Evolutionary conservation across 306 rosid genomes (phyloP).

Genomic region (Corylus americana): DNA sequence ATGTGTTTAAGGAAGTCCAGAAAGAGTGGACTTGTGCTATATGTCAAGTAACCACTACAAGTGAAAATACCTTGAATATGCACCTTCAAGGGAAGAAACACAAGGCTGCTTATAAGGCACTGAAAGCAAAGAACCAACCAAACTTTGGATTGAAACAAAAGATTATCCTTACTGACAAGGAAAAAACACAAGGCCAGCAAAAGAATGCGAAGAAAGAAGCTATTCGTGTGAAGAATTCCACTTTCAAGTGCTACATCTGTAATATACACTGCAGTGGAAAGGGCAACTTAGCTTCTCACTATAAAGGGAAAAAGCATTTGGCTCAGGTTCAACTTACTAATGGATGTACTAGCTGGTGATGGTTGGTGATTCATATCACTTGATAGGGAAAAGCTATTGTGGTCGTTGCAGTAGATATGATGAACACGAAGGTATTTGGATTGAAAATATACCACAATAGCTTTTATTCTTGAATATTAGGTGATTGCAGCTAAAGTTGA

Average conservation of each 20-base stretch:
- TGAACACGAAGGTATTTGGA: too few relatives aligned
- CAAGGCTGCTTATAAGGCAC: not conserved
- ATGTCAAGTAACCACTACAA: constrained; percentile 28
- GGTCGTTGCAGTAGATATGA: too few relatives aligned
- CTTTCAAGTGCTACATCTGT: constrained; percentile 36
- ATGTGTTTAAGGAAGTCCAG: constrained; percentile 28
- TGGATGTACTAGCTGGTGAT: too few relatives aligned
- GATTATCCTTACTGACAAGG: too few relatives aligned
- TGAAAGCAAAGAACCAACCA: too few relatives aligned
- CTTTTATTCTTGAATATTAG: too few relatives aligned
- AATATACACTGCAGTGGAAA: constrained; percentile 23
- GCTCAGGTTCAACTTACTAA: not conserved
- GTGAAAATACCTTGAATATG: not conserved
- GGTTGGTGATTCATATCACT: too few relatives aligned
- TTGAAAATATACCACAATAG: too few relatives aligned
- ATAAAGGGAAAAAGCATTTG: constrained; percentile 44
- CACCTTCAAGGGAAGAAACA: constrained; percentile 43
- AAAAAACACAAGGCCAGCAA: not conserved
- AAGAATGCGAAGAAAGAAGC: not conserved
- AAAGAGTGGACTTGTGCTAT: constrained; percentile 53
- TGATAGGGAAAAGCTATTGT: not conserved
- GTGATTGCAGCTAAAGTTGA: too few relatives aligned
- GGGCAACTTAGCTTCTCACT: constrained; percentile 27
- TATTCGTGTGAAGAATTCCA: not conserved
- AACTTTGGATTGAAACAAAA: too few relatives aligned